A percentile compares a stretch with the other conserved stretches of the same genome.
These are phyloP conservation scores for Microdochium trichocladiopsis DNA, from an alignment of 2,329 filamentous ascomycete species.

Conservation along the genomic window DNA sequence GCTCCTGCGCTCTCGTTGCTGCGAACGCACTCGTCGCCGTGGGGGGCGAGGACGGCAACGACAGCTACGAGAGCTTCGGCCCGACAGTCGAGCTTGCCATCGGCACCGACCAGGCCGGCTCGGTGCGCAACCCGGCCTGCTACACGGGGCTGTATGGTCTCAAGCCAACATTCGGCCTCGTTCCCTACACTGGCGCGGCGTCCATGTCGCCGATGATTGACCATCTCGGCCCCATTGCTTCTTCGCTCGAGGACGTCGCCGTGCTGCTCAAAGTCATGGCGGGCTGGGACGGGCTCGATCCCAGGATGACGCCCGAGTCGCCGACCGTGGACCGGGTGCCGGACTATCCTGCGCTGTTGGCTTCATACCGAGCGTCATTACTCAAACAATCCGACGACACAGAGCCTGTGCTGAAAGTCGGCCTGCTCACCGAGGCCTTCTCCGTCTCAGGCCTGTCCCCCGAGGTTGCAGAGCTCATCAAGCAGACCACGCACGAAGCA, in stretches of 20 bases:
- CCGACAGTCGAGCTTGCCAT: conserved; percentile 15
- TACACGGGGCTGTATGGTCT: conserved; percentile 25
- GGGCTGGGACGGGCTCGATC: conserved; percentile 35
- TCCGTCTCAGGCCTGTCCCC: conserved; percentile 26
- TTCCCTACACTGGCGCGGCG: conserved; percentile 35
- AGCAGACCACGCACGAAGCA: neutral
- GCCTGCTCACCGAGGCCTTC: conserved; percentile 37
- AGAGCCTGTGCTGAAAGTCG: conserved; percentile 26
- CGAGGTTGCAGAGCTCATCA: conserved; percentile 19
- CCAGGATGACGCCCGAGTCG: conserved; percentile 30
- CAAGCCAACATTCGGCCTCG: conserved; percentile 31
- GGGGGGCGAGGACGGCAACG: neutral
- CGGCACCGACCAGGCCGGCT: conserved; percentile 23
- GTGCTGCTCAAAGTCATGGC: conserved; percentile 29
- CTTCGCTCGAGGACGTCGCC: conserved; percentile 30
- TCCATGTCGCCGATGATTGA: conserved; percentile 33
- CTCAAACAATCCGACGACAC: conserved; percentile 15
- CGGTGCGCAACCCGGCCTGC: conserved; percentile 20
- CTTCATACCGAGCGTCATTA: conserved; percentile 4
- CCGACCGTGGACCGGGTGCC: conserved; percentile 25
- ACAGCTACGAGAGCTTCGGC: conserved; percentile 3
- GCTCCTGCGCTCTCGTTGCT: conserved; percentile 20
- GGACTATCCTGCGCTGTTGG: conserved; percentile 19
- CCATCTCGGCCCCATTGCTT: conserved; percentile 34
- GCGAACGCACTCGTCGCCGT: conserved; percentile 5